Evolutionary conservation across 1,284 basidiomycete species (phyloP).

Genomic region (Phaffia rhodozyma): DNA sequence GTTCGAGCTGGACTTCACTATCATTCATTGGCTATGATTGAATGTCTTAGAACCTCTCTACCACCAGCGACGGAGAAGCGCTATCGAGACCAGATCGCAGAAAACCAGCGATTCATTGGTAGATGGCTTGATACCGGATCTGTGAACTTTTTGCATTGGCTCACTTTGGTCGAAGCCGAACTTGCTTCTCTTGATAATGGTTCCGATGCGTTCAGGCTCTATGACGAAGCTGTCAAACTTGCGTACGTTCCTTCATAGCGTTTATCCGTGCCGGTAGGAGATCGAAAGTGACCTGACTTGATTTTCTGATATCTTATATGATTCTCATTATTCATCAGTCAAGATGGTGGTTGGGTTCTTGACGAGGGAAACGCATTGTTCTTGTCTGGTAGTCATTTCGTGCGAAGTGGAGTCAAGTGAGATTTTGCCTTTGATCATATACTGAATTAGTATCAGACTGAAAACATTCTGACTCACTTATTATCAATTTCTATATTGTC

Average conservation of each 20-base stretch:
- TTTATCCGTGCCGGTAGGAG: too few species aligned
- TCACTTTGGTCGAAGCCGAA: slow-evolving; percentile 51
- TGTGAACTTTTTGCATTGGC: slow-evolving; percentile 53
- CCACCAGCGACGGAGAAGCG: slow-evolving; percentile 33
- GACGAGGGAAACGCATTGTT: slow-evolving; percentile 58
- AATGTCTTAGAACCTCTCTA: slow-evolving; percentile 40
- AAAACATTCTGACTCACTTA: too few species aligned
- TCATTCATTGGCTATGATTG: slow-evolving; percentile 28
- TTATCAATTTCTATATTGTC: too few species aligned
- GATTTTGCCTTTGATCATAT: slow-evolving; percentile 29
- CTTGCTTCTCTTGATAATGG: slow-evolving; percentile 26
- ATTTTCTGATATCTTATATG: too few species aligned
- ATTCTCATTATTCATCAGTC: neutral
- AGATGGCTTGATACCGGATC: slow-evolving; percentile 56
- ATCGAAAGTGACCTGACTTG: too few species aligned
- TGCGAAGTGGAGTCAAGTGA: slow-evolving; percentile 50
- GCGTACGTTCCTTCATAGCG: too few species aligned
- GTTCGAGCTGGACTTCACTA: slow-evolving; percentile 31
- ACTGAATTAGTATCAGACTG: too few species aligned
- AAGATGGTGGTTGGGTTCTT: slow-evolving; percentile 48
- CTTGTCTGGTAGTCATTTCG: slow-evolving; percentile 56
- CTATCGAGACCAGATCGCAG: slow-evolving; percentile 47
- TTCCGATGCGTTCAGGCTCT: slow-evolving; percentile 49
- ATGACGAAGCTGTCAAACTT: slow-evolving; percentile 54
- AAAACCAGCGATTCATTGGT: slow-evolving; percentile 49